These are phyloP conservation scores for Geum urbanum DNA, from an alignment of 306 rosid species.

Conservation along the genomic window DNA sequence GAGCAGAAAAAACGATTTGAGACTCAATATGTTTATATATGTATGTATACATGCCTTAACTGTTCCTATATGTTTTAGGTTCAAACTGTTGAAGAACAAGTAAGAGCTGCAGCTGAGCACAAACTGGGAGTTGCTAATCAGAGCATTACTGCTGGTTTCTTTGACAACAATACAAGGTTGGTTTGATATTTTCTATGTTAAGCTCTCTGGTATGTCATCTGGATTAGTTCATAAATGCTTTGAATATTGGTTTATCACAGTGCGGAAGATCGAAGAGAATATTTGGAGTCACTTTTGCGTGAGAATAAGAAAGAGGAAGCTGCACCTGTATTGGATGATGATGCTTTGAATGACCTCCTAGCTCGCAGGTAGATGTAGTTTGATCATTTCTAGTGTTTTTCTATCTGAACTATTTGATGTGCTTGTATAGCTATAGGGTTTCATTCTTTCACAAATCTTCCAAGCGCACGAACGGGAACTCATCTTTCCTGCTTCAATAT, in stretches of 20 bases:
- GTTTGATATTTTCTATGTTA: constrained; percentile 16
- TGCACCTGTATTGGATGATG: constrained; percentile 96
- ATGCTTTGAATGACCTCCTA: constrained; percentile 82
- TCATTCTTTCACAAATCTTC: constrained; percentile 7
- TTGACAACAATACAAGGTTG: constrained; percentile 98
- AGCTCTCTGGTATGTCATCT: constrained; percentile 14
- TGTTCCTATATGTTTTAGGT: constrained; percentile 44
- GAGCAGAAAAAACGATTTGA: not conserved
- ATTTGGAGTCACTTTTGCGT: constrained; percentile 90
- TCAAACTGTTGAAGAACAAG: constrained; percentile 99
- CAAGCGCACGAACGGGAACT: constrained; percentile 2
- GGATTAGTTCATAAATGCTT: constrained; percentile 21
- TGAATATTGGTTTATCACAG: constrained; percentile 45
- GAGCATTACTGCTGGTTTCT: constrained; percentile 98
- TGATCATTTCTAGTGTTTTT: constrained; percentile 17
- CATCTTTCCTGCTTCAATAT: constrained; percentile 20
- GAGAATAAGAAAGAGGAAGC: constrained; percentile 99
- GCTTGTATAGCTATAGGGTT: not conserved
- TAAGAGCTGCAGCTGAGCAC: constrained; percentile 99
- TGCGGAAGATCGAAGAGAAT: constrained; percentile 98
- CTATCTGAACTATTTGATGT: constrained; percentile 15
- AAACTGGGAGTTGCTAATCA: constrained; percentile 99
- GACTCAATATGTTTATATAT: not conserved
- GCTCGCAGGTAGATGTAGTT: constrained; percentile 76
- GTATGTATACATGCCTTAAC: not conserved